Percentiles rank a stretch among this genome's conserved stretches.
Conservation (phyloP, 2,329 filamentous ascomycete species). For the Lojkania enalia region DNA sequence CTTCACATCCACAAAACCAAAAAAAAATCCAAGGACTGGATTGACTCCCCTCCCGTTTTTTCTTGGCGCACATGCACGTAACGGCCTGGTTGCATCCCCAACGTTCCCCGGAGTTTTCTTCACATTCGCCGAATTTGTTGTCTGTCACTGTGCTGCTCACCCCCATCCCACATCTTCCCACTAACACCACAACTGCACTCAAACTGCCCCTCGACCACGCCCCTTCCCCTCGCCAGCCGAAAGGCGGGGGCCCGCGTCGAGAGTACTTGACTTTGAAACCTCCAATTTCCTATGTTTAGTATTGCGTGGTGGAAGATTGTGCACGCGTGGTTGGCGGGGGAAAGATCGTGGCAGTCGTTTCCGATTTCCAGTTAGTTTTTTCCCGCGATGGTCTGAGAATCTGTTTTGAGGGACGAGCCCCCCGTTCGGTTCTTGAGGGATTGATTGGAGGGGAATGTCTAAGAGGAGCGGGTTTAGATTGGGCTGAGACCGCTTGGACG, state of each 20-base stretch:
- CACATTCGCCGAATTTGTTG: background rate
- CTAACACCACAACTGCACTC: background rate
- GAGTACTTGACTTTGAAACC: background rate
- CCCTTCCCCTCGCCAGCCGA: background rate
- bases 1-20: slow-evolving; percentile 28
- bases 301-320: no score
- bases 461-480: slow-evolving; percentile 15
- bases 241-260: no score
- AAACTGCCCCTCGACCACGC: background rate
- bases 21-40: slow-evolving; percentile 34
- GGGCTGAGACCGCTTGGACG: slow-evolving; percentile 32
- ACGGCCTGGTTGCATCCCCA: slow-evolving; percentile 14
- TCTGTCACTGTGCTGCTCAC: background rate
- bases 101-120: slow-evolving; percentile 6
- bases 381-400: no score
- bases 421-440: no score
- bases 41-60: slow-evolving; percentile 34
- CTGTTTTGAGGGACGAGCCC: no score
- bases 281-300: no score
- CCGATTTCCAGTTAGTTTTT: no score
- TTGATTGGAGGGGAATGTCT: background rate
- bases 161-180: background rate
- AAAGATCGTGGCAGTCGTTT: no score
- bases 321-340: no score
- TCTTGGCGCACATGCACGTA: slow-evolving; percentile 13